These are phyloP conservation scores for Vickermania spadyakhi DNA, from an alignment of 208 protist species.

Conservation along the genomic window DNA sequence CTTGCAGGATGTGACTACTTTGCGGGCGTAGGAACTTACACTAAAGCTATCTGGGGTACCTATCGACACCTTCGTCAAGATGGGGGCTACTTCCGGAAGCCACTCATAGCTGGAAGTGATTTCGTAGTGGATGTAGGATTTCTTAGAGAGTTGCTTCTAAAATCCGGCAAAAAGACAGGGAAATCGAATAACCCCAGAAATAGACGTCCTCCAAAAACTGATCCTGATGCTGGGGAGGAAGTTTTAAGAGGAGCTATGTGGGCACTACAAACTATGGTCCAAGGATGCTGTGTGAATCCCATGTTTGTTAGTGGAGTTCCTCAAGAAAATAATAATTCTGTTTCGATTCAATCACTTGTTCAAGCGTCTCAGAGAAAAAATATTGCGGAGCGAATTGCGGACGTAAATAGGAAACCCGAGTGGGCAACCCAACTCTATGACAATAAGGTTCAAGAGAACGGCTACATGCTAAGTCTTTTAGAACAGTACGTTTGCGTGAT, in stretches of 20 bases:
- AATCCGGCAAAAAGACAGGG: constrained; percentile 7
- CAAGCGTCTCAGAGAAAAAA: background rate
- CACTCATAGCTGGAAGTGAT: constrained; percentile 23
- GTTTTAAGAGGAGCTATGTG: background rate
- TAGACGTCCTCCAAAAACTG: background rate
- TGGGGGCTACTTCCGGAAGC: constrained; percentile 40
- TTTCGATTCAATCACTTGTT: background rate
- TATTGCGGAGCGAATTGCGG: background rate
- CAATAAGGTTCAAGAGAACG: background rate
- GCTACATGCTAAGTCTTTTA: constrained; percentile 9
- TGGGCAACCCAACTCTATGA: background rate
- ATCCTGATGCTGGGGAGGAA: background rate
- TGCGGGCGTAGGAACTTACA: constrained; percentile 36
- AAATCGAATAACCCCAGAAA: constrained; percentile 9
- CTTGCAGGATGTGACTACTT: constrained; percentile 75
- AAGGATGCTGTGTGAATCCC: background rate
- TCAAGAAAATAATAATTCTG: background rate
- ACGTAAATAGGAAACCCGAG: background rate
- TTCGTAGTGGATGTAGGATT: constrained; percentile 59
- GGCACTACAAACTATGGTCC: background rate
- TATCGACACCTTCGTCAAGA: constrained; percentile 70
- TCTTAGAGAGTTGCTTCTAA: constrained; percentile 25
- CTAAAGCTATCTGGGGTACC: constrained; percentile 37
- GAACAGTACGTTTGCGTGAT: constrained; percentile 70
- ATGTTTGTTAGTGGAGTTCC: background rate